phyloP scores from a whole-genome alignment of 2,329 filamentous ascomycete species.

The Colletotrichum abscissum region DNA sequence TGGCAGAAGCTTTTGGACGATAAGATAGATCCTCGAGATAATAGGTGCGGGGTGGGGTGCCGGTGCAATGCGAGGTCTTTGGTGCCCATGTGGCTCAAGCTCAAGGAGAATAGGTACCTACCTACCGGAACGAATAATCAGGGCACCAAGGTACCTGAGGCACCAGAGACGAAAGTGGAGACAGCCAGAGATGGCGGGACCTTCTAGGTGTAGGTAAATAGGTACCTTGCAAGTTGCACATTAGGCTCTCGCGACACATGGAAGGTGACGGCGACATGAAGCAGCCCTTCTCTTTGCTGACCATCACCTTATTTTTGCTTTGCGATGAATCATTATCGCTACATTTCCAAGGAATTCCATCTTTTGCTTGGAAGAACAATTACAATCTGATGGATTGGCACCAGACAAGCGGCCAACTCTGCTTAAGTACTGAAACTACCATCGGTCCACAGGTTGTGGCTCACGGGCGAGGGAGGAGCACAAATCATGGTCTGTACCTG shows the following conservation, averaged over 20 bases:
- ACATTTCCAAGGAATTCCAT: not conserved
- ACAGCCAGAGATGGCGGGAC: not conserved
- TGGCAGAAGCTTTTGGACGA: conserved; percentile 18
- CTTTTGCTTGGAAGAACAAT: not conserved
- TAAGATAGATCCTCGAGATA: conserved; percentile 2
- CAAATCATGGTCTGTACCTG: not conserved
- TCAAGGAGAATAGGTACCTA: not conserved
- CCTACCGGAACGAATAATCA: not conserved
- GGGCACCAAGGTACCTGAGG: not conserved
- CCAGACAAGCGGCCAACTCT: not conserved
- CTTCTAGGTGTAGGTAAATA: not conserved
- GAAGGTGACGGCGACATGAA: not conserved
- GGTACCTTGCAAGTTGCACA: not conserved
- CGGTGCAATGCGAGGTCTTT: conserved; percentile 3
- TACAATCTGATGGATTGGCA: not conserved
- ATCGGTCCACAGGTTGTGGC: not conserved
- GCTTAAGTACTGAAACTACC: not conserved
- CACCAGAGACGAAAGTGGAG: not conserved
- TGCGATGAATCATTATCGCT: too few species aligned
- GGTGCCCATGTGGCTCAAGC: not conserved
- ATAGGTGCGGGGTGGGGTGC: conserved; percentile 28
- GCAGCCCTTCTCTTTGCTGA: not conserved
- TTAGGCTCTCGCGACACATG: not conserved
- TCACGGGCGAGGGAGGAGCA: not conserved
- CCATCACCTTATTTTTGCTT: not conserved